Conservation (phyloP, 345 rosid species). For the Raphanus sativus region DNA sequence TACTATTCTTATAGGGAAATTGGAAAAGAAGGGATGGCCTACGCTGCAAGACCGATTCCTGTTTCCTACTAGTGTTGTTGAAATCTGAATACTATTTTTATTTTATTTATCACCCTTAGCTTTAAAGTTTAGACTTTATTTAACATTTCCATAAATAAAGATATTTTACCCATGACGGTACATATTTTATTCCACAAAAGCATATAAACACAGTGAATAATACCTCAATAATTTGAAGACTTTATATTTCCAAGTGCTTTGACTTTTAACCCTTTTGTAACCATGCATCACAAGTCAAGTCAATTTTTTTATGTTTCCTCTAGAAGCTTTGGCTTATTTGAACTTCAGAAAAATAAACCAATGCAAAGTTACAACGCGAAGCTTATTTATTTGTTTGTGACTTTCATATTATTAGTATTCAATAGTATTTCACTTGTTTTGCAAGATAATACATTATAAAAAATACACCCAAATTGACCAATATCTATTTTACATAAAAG, state of each 20-base stretch:
- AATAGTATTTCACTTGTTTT: conserved; percentile 21
- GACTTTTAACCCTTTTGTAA: conserved; percentile 33
- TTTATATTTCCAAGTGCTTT: conserved; percentile 38
- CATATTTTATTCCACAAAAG: conserved; percentile 26
- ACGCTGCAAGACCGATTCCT: conserved; percentile 35
- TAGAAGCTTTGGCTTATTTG: conserved; percentile 28
- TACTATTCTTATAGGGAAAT: neutral
- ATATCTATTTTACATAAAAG: conserved; percentile 8
- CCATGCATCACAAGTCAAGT: conserved; percentile 37
- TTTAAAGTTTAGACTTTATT: conserved; percentile 33
- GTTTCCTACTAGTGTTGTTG: conserved; percentile 37
- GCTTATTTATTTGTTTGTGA: neutral
- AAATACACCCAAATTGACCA: conserved; percentile 32
- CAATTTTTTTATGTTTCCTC: conserved; percentile 28
- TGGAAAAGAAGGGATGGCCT: conserved; percentile 30
- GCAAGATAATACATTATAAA: conserved; percentile 18
- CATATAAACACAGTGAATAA: conserved; percentile 37
- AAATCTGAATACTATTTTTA: conserved; percentile 20
- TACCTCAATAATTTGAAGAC: conserved; percentile 37
- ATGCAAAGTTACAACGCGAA: neutral
- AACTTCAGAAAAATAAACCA: neutral
- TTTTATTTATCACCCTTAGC: conserved; percentile 21
- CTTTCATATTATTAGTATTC: neutral
- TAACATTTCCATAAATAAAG: conserved; percentile 20
- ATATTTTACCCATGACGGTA: conserved; percentile 26